Evolutionary conservation across 345 rosid species (phyloP).

Genomic region (Heritiera fomes): DNA sequence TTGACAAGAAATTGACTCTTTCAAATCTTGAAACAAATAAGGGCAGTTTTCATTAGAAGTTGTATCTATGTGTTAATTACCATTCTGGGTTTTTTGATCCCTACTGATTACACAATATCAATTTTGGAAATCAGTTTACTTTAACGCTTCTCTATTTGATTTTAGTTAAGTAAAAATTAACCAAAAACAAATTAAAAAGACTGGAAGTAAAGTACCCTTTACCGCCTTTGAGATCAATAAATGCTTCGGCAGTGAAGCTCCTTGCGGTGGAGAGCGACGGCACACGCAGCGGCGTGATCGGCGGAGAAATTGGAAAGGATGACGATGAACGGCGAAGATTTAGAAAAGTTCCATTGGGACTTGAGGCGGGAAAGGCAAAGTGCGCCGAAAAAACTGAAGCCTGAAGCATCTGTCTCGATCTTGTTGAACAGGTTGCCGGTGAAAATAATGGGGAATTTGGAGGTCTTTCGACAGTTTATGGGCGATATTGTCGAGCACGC

Average conservation of each 20-base stretch:
- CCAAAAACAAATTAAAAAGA: neutral
- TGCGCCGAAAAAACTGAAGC: conserved; percentile 24
- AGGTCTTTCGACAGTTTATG: neutral
- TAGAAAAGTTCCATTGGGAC: conserved; percentile 17
- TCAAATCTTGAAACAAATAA: neutral
- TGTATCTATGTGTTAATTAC: neutral
- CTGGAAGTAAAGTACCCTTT: conserved; percentile 45
- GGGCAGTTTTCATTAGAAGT: neutral
- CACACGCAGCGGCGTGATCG: conserved; percentile 18
- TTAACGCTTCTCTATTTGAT: neutral
- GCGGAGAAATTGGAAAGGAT: conserved; percentile 15
- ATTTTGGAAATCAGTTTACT: neutral
- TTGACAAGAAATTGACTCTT: neutral
- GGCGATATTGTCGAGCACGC: no score
- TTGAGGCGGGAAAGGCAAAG: conserved; percentile 26
- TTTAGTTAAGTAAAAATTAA: neutral
- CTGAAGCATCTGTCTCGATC: conserved; percentile 33
- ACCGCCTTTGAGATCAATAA: conserved; percentile 57
- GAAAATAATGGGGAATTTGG: neutral
- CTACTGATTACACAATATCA: neutral
- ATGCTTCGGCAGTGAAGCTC: conserved; percentile 30
- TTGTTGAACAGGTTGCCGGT: neutral
- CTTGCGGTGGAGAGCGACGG: conserved; percentile 32
- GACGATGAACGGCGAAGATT: conserved; percentile 25
- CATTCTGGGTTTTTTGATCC: neutral